phyloP scores from a whole-genome alignment of 2,329 filamentous ascomycete species.

The Dactylella cylindrospora region DNA sequence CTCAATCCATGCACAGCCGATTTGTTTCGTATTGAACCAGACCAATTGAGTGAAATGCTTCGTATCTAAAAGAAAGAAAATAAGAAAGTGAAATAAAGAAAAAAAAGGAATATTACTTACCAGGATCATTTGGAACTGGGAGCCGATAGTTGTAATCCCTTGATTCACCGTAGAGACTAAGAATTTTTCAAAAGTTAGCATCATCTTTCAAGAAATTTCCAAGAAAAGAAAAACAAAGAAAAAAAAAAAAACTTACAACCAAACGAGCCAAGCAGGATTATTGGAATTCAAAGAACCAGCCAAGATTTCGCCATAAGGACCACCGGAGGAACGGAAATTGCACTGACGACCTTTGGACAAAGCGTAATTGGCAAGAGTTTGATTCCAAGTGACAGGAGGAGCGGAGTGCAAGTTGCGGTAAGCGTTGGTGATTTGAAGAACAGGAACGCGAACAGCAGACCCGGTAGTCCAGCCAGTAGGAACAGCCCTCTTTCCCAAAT shows the following conservation, averaged over 20 bases:
- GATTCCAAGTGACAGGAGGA: constrained; percentile 9
- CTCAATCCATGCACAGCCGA: constrained; percentile 13
- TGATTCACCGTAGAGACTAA: constrained; percentile 3
- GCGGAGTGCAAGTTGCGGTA: constrained; percentile 4
- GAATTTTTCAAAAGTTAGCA: neutral
- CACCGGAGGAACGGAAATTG: neutral
- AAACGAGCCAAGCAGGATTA: constrained; percentile 18
- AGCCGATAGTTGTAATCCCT: constrained; percentile 6
- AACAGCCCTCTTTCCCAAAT: neutral
- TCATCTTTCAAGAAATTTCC: too few species aligned
- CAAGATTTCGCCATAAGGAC: constrained; percentile 20
- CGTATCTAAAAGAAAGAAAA: neutral
- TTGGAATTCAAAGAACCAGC: constrained; percentile 2
- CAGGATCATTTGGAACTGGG: neutral
- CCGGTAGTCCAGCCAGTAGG: neutral
- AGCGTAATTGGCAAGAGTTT: constrained; percentile 4
- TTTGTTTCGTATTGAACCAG: constrained; percentile 8
- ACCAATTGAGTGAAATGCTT: constrained; percentile 17
- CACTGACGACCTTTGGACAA: constrained; percentile 1
- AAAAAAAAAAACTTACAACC: constrained; percentile 20
- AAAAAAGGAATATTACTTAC: constrained; percentile 3
- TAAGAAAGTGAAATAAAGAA: neutral
- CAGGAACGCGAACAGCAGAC: neutral
- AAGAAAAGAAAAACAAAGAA: neutral
- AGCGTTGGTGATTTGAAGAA: neutral